Evolutionary conservation across 805 yeast genomes (phyloP), one percentile per base, ranked within the genome.

Genomic region (Saturnispora bothae): DNA sequence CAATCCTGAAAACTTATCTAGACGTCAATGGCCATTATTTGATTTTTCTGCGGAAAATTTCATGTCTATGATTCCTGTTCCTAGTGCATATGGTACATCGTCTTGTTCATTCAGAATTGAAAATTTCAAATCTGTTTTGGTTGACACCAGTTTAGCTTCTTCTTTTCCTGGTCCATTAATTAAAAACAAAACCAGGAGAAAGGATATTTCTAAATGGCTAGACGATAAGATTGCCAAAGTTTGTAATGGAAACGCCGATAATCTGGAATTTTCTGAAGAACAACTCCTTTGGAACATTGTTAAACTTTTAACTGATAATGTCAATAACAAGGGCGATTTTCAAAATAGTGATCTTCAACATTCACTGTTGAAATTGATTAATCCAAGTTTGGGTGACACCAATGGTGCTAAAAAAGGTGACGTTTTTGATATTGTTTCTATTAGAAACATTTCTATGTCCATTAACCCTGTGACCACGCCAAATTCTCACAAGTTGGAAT

Each of bases 1-100:
- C 22, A 69, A 76, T 43, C 80, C 83, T 6, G 71, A 69, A 36
- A 70, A 75, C 18, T 55, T 79, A 36, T 56, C 66, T 18, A 57
- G 61, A 33, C 65, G 81, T 39, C 94, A 83, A 52, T 81, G 80
- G 58, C 94, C 95, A 0, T 52, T 85, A 25, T 80, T 83, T 53
- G 65, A 69, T 41, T 85, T 92, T 81, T 64, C 73, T 20, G 64
- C 73, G 3, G 56, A 60, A 5, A 67, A 62, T 33, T 49, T 71
- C 15, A 66, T 69, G 3, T 63, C 63, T 27, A 62, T 68, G 40
- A 51, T 73, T 31, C 74, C 78, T 5, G 46, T 60, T 2, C 56
- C 61, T 26, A 52, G 56, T 47, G 57, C 60, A n/a, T 61, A 55
- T 42, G 60, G 59, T 12, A 54, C 49, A 34, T 50, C 56, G 9